Conservation (phyloP, 768 basidiomycete species). For the Russula brevipes region DNA sequence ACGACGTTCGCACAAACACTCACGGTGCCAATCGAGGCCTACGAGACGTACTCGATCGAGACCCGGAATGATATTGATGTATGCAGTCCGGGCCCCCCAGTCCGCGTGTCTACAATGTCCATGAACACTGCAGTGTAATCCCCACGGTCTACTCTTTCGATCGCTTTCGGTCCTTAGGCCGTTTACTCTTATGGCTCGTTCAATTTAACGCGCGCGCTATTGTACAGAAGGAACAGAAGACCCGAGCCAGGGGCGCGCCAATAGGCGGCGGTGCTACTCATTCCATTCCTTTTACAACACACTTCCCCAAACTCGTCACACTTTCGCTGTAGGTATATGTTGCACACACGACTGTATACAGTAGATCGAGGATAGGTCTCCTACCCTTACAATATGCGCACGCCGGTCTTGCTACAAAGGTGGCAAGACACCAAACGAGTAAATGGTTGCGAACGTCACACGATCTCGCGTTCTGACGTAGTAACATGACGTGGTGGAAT, state of each 20-base stretch:
- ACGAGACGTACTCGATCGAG: neutral
- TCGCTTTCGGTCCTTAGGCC: no score
- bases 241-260: neutral
- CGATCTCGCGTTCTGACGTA: neutral
- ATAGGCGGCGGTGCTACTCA: no score
- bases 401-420: neutral
- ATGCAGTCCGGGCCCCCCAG: neutral
- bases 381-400: neutral
- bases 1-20: neutral
- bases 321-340: neutral
- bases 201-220: neutral
- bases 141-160: neutral
- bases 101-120: neutral
- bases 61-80: neutral
- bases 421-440: neutral
- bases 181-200: no score
- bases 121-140: neutral
- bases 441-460: neutral
- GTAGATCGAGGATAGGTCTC: neutral
- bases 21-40: conserved; percentile 1
- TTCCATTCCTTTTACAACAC: neutral
- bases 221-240: neutral
- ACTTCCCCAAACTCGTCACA: neutral
- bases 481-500: no score
- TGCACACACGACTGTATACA: neutral